Evolutionary conservation across 2,329 filamentous ascomycete species (phyloP).

Genomic region (Simplicillium aogashimaense): DNA sequence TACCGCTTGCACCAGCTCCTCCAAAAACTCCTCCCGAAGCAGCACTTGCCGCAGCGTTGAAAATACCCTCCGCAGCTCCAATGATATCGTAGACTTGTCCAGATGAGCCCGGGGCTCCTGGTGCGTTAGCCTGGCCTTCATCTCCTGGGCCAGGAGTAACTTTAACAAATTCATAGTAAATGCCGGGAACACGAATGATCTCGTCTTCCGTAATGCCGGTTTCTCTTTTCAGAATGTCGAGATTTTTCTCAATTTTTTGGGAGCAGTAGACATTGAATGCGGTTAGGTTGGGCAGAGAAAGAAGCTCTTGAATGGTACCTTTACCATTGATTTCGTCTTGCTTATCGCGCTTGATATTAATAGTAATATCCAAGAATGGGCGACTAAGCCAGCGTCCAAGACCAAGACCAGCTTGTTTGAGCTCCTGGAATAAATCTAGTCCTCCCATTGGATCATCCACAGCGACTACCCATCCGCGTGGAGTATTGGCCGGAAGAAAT

Average conservation of each 20-base stretch:
- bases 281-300: slow-evolving; percentile 7
- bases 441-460: slow-evolving; percentile 13
- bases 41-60: too few species aligned
- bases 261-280: slow-evolving; percentile 7
- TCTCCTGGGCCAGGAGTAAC: not conserved
- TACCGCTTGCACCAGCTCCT: too few species aligned
- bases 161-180: slow-evolving; percentile 7
- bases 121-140: not conserved
- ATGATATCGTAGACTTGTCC: not conserved
- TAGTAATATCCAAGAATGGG: not conserved
- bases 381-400: slow-evolving; percentile 9
- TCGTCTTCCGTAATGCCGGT: slow-evolving; percentile 14
- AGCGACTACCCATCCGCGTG: slow-evolving; percentile 15
- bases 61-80: not conserved
- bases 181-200: slow-evolving; percentile 11
- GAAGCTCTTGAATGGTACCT: slow-evolving; percentile 9
- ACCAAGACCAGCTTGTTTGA: slow-evolving; percentile 9
- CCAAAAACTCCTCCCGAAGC: too few species aligned
- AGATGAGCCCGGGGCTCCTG: too few species aligned
- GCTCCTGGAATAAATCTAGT: slow-evolving; percentile 11
- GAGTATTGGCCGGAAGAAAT: slow-evolving; percentile 14
- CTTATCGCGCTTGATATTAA: not conserved
- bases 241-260: slow-evolving; percentile 12
- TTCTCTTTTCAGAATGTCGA: slow-evolving; percentile 12
- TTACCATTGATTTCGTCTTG: slow-evolving; percentile 5